Base-by-base conservation (phyloP, 805 yeast genomes). In the Metschnikowia drakensbergensis region DNA sequence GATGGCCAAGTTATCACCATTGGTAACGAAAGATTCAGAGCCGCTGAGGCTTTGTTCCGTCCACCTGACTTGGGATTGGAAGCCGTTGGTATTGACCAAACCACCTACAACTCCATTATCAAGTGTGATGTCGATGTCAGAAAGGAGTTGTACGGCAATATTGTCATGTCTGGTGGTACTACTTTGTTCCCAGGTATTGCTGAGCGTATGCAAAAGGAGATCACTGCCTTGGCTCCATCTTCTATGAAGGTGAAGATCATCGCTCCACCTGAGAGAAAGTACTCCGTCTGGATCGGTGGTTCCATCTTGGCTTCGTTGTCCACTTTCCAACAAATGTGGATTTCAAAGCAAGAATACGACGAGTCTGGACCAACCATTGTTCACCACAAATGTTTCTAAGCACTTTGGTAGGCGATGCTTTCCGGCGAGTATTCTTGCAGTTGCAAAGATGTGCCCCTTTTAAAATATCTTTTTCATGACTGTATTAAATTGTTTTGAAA, bases 171-270 rank as follows among this genome's bases (percentile, higher is more conserved):
- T 63, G 99, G 99, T 83, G 99, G 99, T 87, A 91, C 98, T 67
- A 94, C 99, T 64, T 90, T 94, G 98, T 94, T 90, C 96, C 97
- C 97, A 78, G 99, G 99, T 81, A 91, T 94, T 75, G 97, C 97
- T 76, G 98, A 94, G 84, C 92, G 99, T 83, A 89, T 94, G 96
- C 98, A 92, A 83, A 92, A 92, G 88, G 99, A 94, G 82, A 90
- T 94, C 69, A 89, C 97, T 65, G 96, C 97, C 65, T 85, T 94
- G 81, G 99, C 99, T 71, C 98, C 98, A 77, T 88, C 97, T 63
- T 89, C 97, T 55, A 94, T 94, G 97, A 94, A 94, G 90, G 96
- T 94, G 71, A 94, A 94, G 87, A 91, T 94, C 72, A 87, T 87
- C 72, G 99, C 99, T 72, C 97, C 98, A 63, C 98, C 98, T 62